phyloP scores from a whole-genome alignment of 768 basidiomycete genomes.

The Boletus rubroflammeus region DNA sequence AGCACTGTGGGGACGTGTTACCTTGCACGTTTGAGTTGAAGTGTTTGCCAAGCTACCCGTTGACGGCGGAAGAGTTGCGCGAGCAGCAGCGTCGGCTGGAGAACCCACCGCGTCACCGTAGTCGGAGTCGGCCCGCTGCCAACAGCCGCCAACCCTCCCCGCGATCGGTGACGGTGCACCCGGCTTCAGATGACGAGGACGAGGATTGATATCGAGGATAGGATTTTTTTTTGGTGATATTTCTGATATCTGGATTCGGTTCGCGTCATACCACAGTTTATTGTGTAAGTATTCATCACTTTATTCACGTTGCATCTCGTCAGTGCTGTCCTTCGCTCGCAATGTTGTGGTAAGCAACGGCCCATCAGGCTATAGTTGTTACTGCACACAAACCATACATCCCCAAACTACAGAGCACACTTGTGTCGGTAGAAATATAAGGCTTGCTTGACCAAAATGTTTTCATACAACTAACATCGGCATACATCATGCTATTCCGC shows the following conservation, averaged over 20 bases:
- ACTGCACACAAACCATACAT: background rate
- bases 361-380: background rate
- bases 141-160: slow-evolving; percentile 21
- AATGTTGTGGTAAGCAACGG: background rate
- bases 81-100: slow-evolving; percentile 42
- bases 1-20: slow-evolving; percentile 43
- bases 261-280: slow-evolving; percentile 16
- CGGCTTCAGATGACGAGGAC: slow-evolving; percentile 11
- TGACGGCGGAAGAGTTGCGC: slow-evolving; percentile 48
- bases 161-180: slow-evolving; percentile 9
- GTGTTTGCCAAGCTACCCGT: slow-evolving; percentile 44
- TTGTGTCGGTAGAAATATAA: background rate
- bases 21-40: slow-evolving; percentile 61
- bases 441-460: background rate
- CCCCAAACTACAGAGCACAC: background rate
- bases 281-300: slow-evolving; percentile 25
- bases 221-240: background rate
- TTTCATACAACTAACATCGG: background rate
- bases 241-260: slow-evolving; percentile 1
- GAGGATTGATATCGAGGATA: slow-evolving; percentile 12
- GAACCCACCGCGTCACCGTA: slow-evolving; percentile 17
- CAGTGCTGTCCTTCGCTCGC: background rate
- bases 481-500: background rate
- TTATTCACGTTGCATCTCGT: slow-evolving; percentile 14
- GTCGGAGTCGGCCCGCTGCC: slow-evolving; percentile 16